Conservation (phyloP, 495 filamentous ascomycete species). For the Glarea lozoyensis region DNA sequence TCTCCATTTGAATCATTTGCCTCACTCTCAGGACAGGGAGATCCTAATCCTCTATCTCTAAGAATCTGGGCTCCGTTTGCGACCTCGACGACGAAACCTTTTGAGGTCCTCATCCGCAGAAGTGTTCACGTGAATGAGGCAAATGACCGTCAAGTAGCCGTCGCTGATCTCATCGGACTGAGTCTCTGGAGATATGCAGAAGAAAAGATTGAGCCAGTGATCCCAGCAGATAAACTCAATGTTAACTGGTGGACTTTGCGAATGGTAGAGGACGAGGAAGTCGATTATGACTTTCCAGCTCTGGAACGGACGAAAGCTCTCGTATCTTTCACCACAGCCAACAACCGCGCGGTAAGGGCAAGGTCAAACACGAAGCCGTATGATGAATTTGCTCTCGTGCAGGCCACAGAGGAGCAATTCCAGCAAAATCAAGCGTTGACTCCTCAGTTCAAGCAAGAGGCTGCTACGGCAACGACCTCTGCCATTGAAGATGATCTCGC, state of each 20-base stretch:
- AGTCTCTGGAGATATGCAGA: constrained; percentile 81
- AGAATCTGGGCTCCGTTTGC: constrained; percentile 86
- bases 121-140: constrained; percentile 64
- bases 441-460: constrained; percentile 57
- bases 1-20: constrained; percentile 82
- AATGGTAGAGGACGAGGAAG: constrained; percentile 90
- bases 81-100: constrained; percentile 51
- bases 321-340: constrained; percentile 81
- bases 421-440: constrained; percentile 68
- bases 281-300: constrained; percentile 91
- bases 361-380: constrained; percentile 74
- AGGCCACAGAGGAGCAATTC: constrained; percentile 69
- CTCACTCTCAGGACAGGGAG: constrained; percentile 76
- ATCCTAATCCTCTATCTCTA: constrained; percentile 71
- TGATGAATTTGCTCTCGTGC: constrained; percentile 87
- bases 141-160: constrained; percentile 57
- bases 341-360: constrained; percentile 60
- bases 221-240: constrained; percentile 61
- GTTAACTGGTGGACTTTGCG: constrained; percentile 88
- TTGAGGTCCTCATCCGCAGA: constrained; percentile 66
- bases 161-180: constrained; percentile 84
- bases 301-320: constrained; percentile 72
- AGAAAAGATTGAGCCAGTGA: constrained; percentile 63
- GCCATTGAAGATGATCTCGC: constrained; percentile 27
- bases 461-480: constrained; percentile 34